phyloP scores from a whole-genome alignment of 345 rosid species.

The Moricandia moricandioides region DNA sequence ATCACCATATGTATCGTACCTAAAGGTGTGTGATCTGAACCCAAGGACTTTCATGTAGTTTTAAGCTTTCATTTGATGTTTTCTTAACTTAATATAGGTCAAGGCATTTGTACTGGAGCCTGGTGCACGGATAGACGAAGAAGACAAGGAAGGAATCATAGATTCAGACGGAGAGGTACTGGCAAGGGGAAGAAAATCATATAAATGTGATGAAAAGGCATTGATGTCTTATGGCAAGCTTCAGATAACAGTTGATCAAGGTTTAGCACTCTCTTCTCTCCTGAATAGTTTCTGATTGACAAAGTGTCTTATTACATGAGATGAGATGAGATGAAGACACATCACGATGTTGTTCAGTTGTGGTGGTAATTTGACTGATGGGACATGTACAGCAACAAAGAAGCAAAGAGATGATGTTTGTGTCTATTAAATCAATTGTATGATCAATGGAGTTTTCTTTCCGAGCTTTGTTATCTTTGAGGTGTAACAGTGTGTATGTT shows the following conservation, averaged over 20 bases:
- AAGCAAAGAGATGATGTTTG: not conserved
- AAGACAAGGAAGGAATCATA: constrained; percentile 76
- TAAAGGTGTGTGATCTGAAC: constrained; percentile 53
- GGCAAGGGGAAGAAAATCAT: constrained; percentile 69
- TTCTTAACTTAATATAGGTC: constrained; percentile 46
- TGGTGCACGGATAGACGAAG: constrained; percentile 51
- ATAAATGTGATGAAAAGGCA: constrained; percentile 46
- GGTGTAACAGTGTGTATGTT: not conserved
- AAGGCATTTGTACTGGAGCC: constrained; percentile 87
- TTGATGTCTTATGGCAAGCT: constrained; percentile 68
- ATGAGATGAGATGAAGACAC: not conserved
- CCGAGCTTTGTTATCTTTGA: not conserved
- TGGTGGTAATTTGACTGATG: not conserved
- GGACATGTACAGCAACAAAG: not conserved
- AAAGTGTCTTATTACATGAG: not conserved
- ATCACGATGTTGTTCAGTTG: not conserved
- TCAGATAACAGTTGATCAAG: constrained; percentile 72
- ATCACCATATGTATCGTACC: constrained; percentile 62
- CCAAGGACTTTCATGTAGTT: not conserved
- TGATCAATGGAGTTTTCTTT: not conserved
- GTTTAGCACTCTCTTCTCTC: constrained; percentile 81
- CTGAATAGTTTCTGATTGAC: constrained; percentile 28
- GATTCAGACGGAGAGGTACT: constrained; percentile 92
- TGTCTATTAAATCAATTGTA: not conserved
- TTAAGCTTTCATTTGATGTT: not conserved